Evolutionary conservation across 192 early-diverging fungal genomes (phyloP), one percentile per base, ranked within the genome.

Genomic region (Physocladia obscura): DNA sequence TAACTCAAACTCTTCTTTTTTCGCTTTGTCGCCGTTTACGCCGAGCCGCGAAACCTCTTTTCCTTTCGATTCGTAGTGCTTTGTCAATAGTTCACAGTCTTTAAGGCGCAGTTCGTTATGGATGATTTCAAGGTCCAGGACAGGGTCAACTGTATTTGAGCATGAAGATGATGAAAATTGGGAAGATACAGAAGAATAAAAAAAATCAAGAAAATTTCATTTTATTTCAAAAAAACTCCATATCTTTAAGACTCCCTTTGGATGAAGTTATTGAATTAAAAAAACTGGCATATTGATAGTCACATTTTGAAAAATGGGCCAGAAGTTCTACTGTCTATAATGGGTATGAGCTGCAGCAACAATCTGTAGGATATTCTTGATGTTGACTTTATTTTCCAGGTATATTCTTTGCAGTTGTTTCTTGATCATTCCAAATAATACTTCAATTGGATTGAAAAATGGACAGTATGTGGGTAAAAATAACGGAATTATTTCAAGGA

Each of bases 61-160:
- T 57, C 77, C 79, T 39, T 89, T 82, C 38, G 83, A 83, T 34
- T 89, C 89, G 26, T 92, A 79, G 70, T 87, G 88, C 81, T 87
- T 91, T 44, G 64, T 70, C n/a, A 80, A 26, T 17, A 81, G 57
- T 49, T 95, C 95, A 51, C 83, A 81, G 74, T 97, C 97, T 89
- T 97, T 97, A 30, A 96, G 76, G 62, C 94, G 88, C 64, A 99
- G 84, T 83, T 99, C 97, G 51, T 92, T 86, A 76, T 92, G 94
- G 77, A 99, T 98, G 76, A 92, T 94, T 72, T 92, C 88, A 69
- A 99, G 79, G 84, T 99, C 97, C 57, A 92, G 87, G 44, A 90
- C 79, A 34, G 97, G 97, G 77, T 98, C 88, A 19, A 98, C 78
- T 72, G 92, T 91, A 31, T 48, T 49, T 49, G 44, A 8, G 26